Conservation (phyloP, 805 yeast species). For the Cyberlindnera maclurae region DNA sequence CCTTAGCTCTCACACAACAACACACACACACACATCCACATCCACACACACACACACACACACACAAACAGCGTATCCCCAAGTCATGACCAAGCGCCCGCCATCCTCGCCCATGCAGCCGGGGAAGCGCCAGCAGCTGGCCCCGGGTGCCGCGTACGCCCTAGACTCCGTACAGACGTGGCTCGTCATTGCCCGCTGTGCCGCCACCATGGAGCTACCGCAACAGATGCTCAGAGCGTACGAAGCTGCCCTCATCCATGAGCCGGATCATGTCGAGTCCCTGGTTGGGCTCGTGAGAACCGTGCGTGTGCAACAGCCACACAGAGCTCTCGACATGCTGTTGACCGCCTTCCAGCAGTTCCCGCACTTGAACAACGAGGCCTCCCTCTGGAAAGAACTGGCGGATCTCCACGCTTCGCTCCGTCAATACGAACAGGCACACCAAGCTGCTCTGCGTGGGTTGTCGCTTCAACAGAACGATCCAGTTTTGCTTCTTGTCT, state of each 20-base stretch:
- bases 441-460: conserved; percentile 38
- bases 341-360: conserved; percentile 19
- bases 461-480: conserved; percentile 32
- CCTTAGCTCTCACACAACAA: no score
- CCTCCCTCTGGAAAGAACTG: conserved; percentile 40
- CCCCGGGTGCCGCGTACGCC: conserved; percentile 7
- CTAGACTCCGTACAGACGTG: conserved; percentile 16
- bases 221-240: conserved; percentile 17
- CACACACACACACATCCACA: no score
- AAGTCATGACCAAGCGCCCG: conserved; percentile 1
- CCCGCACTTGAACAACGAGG: conserved; percentile 33
- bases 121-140: not conserved
- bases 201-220: conserved; percentile 14
- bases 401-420: conserved; percentile 43
- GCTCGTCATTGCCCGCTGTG: conserved; percentile 20
- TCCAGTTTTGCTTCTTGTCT: conserved; percentile 39
- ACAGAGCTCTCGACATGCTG: conserved; percentile 18
- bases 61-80: no score
- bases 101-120: not conserved
- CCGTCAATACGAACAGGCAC: conserved; percentile 46
- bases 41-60: no score
- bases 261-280: conserved; percentile 19
- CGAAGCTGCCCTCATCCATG: conserved; percentile 19
- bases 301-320: conserved; percentile 13
- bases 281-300: conserved; percentile 13